A percentile compares a stretch with the other conserved stretches of the same genome.
Evolutionary conservation across 139 green algal genomes (phyloP).

Genomic region (Coelastrella sp.): DNA sequence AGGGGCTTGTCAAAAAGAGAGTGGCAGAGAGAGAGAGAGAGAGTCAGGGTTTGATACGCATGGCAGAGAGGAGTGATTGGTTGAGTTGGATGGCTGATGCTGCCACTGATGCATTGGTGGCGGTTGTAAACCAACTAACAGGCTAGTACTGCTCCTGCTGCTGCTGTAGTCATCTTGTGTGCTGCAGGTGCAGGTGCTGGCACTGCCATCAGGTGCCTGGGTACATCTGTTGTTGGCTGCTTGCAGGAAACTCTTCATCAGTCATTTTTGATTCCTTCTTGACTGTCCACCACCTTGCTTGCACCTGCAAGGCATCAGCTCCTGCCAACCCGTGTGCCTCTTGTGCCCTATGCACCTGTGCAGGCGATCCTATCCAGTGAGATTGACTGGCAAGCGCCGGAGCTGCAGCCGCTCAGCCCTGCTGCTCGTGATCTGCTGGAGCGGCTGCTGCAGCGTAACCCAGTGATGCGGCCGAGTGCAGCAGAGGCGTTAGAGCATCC

Average conservation of each 20-base stretch:
- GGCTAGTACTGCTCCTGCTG: not conserved
- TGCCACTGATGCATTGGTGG: not conserved
- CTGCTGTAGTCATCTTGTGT: not conserved
- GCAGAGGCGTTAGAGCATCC: slow-evolving; percentile 74
- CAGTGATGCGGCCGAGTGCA: slow-evolving; percentile 72
- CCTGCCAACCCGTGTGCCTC: not conserved
- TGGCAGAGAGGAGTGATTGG: no score
- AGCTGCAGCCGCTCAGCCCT: slow-evolving; percentile 57
- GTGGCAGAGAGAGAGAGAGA: slow-evolving; percentile 3
- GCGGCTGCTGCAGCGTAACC: slow-evolving; percentile 71
- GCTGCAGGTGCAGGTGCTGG: no score
- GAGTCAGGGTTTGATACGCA: not conserved
- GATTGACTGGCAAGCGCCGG: slow-evolving; percentile 76
- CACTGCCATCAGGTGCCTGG: no score
- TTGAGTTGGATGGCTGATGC: not conserved
- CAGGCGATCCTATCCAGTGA: slow-evolving; percentile 74
- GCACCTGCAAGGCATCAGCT: not conserved
- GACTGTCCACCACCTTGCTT: no score
- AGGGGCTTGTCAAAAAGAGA: not conserved
- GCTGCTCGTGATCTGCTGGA: slow-evolving; percentile 60
- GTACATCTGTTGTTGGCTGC: not conserved
- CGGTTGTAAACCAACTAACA: not conserved
- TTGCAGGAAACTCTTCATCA: not conserved
- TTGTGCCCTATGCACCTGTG: not conserved
- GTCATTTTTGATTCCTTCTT: not conserved